Conservation (phyloP, 163 green algal genomes). For the Coccomyxa subellipsoidea region DNA sequence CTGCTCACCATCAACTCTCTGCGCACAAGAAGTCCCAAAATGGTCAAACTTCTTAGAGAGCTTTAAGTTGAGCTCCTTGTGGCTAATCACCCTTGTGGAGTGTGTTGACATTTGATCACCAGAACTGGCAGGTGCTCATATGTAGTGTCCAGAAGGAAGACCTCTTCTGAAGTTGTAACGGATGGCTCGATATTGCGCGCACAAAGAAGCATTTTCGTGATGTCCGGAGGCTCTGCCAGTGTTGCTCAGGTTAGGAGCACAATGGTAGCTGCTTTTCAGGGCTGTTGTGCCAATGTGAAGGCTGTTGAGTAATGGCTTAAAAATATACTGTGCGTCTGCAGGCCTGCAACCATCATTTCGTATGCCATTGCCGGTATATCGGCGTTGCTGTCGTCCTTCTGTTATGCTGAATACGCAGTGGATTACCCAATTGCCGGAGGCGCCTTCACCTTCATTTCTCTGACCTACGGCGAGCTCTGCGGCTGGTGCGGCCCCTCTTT, state of each 20-base stretch:
- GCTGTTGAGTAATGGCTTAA: background rate
- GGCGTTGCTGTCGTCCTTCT: conserved; percentile 68
- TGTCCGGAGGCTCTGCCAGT: no score
- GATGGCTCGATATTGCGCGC: background rate
- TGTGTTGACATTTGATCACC: no score
- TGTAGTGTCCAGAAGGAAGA: no score
- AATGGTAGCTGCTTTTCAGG: no score
- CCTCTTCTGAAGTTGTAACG: background rate
- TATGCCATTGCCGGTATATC: conserved; percentile 60
- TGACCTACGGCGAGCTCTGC: conserved; percentile 72
- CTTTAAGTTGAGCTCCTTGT: no score
- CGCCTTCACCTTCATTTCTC: conserved; percentile 73
- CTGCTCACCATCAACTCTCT: background rate
- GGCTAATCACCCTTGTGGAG: no score
- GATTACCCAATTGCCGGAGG: conserved; percentile 68
- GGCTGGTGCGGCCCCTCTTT: conserved; percentile 52
- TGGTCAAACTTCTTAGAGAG: no score
- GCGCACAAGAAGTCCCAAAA: no score
- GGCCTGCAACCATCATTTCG: conserved; percentile 62
- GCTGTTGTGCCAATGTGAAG: no score
- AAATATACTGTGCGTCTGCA: conserved; percentile 2
- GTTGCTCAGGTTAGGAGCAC: no score
- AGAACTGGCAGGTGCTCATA: no score
- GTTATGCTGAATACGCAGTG: conserved; percentile 74
- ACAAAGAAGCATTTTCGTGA: no score